Evolutionary conservation across 306 rosid species (phyloP).

Genomic region (Lathyrus oleraceus): DNA sequence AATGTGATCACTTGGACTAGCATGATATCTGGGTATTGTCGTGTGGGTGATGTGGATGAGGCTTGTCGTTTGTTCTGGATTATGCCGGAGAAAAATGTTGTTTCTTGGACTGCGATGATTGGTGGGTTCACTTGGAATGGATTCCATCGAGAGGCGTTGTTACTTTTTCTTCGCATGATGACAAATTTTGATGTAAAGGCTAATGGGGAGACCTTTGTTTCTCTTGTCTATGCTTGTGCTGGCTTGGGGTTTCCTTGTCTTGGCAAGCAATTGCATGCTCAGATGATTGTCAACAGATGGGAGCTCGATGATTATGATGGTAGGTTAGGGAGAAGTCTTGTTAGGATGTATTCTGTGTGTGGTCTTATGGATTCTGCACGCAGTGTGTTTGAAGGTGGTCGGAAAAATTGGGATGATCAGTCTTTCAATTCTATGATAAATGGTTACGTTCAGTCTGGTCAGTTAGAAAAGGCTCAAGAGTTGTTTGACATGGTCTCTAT

Average conservation of each 20-base stretch:
- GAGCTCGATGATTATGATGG: constrained; percentile 59
- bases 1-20: constrained; percentile 79
- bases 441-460: constrained; percentile 59
- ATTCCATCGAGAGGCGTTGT: constrained; percentile 52
- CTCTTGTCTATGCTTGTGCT: constrained; percentile 74
- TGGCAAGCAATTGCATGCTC: constrained; percentile 74
- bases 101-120: constrained; percentile 89
- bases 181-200: constrained; percentile 40
- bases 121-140: constrained; percentile 76
- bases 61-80: constrained; percentile 51
- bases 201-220: constrained; percentile 65
- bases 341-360: constrained; percentile 67
- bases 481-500: constrained; percentile 52
- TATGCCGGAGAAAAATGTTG: constrained; percentile 68
- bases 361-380: constrained; percentile 57
- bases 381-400: constrained; percentile 40
- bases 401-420: constrained; percentile 36
- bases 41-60: constrained; percentile 54
- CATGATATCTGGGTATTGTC: constrained; percentile 73
- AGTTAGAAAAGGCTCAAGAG: constrained; percentile 59
- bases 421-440: constrained; percentile 58
- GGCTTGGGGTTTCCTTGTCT: constrained; percentile 53
- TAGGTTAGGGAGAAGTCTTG: constrained; percentile 60
- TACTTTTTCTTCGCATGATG: constrained; percentile 54
- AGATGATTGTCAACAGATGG: constrained; percentile 48